Conservation (phyloP, 306 rosid genomes). For the Cucurbita moschata region DNA sequence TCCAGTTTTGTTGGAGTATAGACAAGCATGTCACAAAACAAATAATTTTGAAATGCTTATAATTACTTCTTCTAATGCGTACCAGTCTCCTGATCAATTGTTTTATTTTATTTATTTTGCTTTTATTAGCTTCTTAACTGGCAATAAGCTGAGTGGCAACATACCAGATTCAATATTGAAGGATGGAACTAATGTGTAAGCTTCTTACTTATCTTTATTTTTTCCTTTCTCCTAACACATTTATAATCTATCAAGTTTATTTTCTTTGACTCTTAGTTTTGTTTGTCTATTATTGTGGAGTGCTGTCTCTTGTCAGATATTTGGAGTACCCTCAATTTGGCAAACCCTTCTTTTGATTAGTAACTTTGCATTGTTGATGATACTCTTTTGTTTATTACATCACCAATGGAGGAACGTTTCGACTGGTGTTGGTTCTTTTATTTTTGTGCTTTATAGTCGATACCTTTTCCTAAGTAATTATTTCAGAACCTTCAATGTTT, state of each 20-base stretch:
- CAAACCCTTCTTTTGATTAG: neutral
- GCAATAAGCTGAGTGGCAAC: conserved; percentile 55
- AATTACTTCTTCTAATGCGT: neutral
- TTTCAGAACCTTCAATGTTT: neutral
- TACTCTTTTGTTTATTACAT: neutral
- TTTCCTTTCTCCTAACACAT: neutral
- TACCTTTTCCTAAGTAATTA: neutral
- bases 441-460: neutral
- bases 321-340: neutral
- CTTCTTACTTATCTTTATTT: conserved; percentile 6
- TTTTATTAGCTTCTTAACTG: conserved; percentile 52
- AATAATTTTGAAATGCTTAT: neutral
- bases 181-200: conserved; percentile 64
- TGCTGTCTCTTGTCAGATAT: neutral
- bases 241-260: neutral
- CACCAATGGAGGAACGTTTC: neutral
- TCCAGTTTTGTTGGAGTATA: neutral
- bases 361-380: neutral
- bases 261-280: neutral
- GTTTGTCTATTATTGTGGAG: neutral
- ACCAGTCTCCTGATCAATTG: conserved; percentile 2
- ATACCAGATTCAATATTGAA: conserved; percentile 47
- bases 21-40: neutral
- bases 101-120: neutral
- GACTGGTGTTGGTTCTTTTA: neutral